Conservation (phyloP, 2,329 filamentous ascomycete genomes). For the Fusarium sp. region DNA sequence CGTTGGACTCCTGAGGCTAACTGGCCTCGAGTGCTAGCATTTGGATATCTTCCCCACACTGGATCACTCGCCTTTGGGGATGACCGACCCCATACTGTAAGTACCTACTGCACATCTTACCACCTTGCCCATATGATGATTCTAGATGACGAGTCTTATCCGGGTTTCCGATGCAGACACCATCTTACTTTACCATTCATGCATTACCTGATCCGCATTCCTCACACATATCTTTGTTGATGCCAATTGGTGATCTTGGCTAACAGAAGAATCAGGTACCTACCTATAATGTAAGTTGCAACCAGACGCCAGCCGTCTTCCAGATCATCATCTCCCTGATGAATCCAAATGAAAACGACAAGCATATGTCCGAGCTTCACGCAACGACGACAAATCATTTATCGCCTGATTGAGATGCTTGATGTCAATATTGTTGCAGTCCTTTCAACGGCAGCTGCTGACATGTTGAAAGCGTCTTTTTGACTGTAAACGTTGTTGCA, state of each 20-base stretch:
- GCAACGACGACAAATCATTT: conserved; percentile 58
- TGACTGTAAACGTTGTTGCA: neutral
- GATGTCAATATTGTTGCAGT: conserved; percentile 28
- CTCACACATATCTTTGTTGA: conserved; percentile 11
- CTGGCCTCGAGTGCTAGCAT: conserved; percentile 33
- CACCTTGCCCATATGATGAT: conserved; percentile 54
- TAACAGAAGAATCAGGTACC: conserved; percentile 37
- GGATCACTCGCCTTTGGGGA: neutral
- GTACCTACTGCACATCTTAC: conserved; percentile 21
- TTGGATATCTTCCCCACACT: neutral
- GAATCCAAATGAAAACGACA: conserved; percentile 89
- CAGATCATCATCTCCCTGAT: conserved; percentile 69
- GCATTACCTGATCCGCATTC: conserved; percentile 63
- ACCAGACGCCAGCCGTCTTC: conserved; percentile 15
- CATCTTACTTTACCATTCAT: conserved; percentile 78
- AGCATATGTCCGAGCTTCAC: conserved; percentile 95
- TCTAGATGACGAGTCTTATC: conserved; percentile 84
- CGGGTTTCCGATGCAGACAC: conserved; percentile 79
- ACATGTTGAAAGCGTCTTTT: conserved; percentile 32
- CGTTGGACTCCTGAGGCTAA: conserved; percentile 37
- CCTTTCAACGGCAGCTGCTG: conserved; percentile 36
- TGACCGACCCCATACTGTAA: conserved; percentile 21
- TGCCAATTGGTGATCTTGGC: conserved; percentile 21
- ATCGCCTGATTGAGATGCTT: conserved; percentile 47
- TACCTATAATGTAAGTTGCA: conserved; percentile 42